phyloP scores from a whole-genome alignment of 139 green algal genomes.

The Yamagishiella unicocca region DNA sequence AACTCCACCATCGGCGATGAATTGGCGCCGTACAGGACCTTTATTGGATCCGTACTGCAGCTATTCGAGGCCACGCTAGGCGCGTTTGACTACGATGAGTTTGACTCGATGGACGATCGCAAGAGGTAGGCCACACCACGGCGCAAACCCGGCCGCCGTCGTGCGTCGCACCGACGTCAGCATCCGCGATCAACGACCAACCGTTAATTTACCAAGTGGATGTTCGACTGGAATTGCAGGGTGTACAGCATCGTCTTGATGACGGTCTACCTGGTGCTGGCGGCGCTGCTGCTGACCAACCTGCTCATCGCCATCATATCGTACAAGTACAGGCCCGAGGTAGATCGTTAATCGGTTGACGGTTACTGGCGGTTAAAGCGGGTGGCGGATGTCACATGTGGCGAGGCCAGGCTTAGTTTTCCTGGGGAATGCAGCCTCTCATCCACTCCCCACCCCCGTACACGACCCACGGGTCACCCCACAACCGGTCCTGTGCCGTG shows the following conservation, averaged over 20 bases:
- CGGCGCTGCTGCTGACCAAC: constrained; percentile 55
- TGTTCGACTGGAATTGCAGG: no score
- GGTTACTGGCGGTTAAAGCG: background rate
- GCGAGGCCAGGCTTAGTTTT: no score
- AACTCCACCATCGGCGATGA: background rate
- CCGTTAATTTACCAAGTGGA: no score
- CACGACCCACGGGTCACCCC: background rate
- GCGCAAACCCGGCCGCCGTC: no score
- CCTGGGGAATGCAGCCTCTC: no score
- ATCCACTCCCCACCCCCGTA: no score
- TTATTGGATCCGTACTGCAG: background rate
- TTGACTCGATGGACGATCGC: background rate
- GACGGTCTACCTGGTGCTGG: constrained; percentile 39
- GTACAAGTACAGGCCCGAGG: constrained; percentile 50
- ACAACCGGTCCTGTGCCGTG: background rate
- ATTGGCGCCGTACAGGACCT: background rate
- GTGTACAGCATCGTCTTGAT: background rate
- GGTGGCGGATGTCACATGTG: no score
- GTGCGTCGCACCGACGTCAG: no score
- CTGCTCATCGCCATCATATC: constrained; percentile 61
- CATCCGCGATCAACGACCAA: no score
- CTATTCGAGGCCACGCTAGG: constrained; percentile 25
- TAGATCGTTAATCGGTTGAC: background rate
- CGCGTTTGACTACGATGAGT: background rate
- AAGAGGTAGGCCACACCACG: background rate